A percentile compares a stretch with the other conserved stretches of the same genome.
Conservation (phyloP, 768 basidiomycete species). For the Naganishia randhawae region DNA sequence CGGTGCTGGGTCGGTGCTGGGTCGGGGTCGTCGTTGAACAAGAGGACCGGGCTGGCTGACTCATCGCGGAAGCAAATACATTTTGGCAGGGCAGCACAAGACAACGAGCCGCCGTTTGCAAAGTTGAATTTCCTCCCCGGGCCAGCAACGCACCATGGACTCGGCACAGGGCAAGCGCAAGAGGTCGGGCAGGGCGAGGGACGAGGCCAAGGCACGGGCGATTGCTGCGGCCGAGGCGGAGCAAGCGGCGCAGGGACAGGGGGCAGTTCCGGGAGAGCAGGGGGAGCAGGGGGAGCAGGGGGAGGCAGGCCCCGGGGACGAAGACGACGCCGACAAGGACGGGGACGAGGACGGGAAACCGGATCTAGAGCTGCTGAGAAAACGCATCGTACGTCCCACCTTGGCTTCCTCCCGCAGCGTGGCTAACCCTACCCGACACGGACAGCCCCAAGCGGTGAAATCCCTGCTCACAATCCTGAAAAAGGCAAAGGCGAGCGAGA, state of each 20-base stretch:
- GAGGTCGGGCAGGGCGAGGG: conserved; percentile 47
- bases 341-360: neutral
- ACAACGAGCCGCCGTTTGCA: too few species aligned
- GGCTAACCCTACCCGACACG: neutral
- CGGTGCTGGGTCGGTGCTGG: too few species aligned
- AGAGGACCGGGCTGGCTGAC: too few species aligned
- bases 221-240: conserved; percentile 27
- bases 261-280: neutral
- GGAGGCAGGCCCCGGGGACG: neutral
- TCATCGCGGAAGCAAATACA: too few species aligned
- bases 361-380: conserved; percentile 15
- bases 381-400: conserved; percentile 36
- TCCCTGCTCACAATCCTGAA: conserved; percentile 72
- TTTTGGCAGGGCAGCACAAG: too few species aligned
- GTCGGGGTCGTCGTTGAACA: too few species aligned
- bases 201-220: conserved; percentile 39
- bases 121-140: too few species aligned
- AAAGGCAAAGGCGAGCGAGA: conserved; percentile 75
- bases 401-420: too few species aligned
- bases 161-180: too few species aligned
- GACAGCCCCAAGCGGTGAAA: conserved; percentile 69
- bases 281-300: neutral
- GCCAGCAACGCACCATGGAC: too few species aligned
- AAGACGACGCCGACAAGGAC: neutral
- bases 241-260: conserved; percentile 1